A percentile compares a stretch with the other conserved stretches of the same genome.
phyloP scores from a whole-genome alignment of 2,329 filamentous ascomycete species.

The Ophiostoma pallidulum region DNA sequence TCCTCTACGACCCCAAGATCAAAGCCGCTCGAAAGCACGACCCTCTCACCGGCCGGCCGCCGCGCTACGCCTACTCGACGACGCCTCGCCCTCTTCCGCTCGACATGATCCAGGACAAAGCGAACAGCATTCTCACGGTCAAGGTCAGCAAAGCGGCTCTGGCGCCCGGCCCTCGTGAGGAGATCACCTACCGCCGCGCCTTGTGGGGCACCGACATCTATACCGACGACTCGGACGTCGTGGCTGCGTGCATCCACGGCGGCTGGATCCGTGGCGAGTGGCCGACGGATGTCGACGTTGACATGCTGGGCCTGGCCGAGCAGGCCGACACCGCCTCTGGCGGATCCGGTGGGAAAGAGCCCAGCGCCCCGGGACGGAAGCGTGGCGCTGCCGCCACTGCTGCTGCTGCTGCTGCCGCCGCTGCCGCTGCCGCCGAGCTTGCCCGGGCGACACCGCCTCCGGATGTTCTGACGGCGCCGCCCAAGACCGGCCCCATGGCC shows the following conservation, averaged over 20 bases:
- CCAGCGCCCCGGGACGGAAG: constrained; percentile 20
- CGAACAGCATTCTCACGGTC: constrained; percentile 85
- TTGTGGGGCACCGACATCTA: constrained; percentile 94
- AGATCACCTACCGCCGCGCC: constrained; percentile 70
- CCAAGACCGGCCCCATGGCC: constrained; percentile 49
- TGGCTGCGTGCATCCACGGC: constrained; percentile 86
- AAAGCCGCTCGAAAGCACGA: constrained; percentile 39
- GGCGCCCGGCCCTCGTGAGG: constrained; percentile 58
- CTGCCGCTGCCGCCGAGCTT: background rate
- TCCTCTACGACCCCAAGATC: constrained; percentile 66
- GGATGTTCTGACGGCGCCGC: constrained; percentile 43
- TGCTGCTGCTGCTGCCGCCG: constrained; percentile 13
- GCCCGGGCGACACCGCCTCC: constrained; percentile 21
- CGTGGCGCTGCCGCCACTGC: constrained; percentile 19
- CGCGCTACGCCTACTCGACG: constrained; percentile 29
- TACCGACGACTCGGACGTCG: constrained; percentile 87
- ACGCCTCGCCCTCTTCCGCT: constrained; percentile 66
- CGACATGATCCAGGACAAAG: constrained; percentile 60
- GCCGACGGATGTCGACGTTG: constrained; percentile 64
- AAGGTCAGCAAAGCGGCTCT: constrained; percentile 77
- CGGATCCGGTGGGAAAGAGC: constrained; percentile 8
- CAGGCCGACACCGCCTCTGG: constrained; percentile 22
- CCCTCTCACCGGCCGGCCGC: constrained; percentile 40
- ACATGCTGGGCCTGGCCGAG: constrained; percentile 50
- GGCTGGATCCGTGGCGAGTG: constrained; percentile 90